Base-by-base conservation (phyloP, 495 filamentous ascomycete genomes). In the Glutinoglossum americanum region DNA sequence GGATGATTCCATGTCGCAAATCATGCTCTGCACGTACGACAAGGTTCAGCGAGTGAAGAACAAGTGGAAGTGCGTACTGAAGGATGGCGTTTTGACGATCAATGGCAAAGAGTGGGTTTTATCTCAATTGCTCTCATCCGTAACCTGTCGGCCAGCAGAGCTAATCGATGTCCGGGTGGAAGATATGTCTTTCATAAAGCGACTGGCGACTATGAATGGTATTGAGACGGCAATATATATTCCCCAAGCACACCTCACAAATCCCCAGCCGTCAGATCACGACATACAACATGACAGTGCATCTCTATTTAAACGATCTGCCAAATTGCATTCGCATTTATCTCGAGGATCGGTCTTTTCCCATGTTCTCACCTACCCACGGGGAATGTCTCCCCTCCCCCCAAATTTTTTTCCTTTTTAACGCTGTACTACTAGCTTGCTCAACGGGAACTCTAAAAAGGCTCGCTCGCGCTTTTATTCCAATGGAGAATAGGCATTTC, bases 41-140 rank as follows among this genome's bases (percentile, higher is more conserved):
- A 99, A 99, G 74, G 92, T 99, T 21, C 89, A 96, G 70, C 76
- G 92, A 54, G 93, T 96, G 59, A 99, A 99, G 81, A 99, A 96
- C 69, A 99, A 97, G 82, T 99, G 92, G 92, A 99, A 99, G 81
- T 99, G 92, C 72, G 86, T 85, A 5, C 76, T 99, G 56, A 97
- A 97, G 73, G 92, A 99, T 64, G 92, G 92, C 19, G 85, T 99
- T 17, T 74, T 99, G 60, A 94, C 83, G 53, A 85, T 89, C 39
- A 86, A 87, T 62, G 82, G 84, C 60, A 89, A 83, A 68, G 92
- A 99, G 78, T 86, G 68, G 71, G 81, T 76, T 58, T 17, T 33
- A n/a, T 25, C n/a, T 6, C 37, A 39, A 39, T 17, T 39, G 25
- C 13, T 47, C 44, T 39, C 21, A 4, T 51, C 17, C 19, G 4